Evolutionary conservation across 2,329 filamentous ascomycete species (phyloP).

Genomic region (Myriosclerotinia curreyana): DNA sequence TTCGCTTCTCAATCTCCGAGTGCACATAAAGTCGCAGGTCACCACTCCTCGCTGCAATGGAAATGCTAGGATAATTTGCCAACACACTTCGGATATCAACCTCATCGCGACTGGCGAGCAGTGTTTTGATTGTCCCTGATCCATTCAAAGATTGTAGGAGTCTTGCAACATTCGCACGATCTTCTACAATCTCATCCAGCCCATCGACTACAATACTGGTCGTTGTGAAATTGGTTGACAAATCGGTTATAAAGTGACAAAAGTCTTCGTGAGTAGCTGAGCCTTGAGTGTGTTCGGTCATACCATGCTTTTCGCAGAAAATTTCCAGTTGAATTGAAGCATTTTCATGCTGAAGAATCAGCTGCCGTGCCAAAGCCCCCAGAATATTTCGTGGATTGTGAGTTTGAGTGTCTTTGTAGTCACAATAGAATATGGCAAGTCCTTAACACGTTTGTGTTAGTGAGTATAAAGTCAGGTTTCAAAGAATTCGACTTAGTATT

Average conservation of each 20-base stretch:
- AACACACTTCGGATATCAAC: conserved; percentile 22
- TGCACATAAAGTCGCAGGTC: conserved; percentile 29
- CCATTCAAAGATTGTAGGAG: conserved; percentile 21
- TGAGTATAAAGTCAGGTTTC: not conserved
- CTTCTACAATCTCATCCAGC: conserved; percentile 34
- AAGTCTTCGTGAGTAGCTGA: conserved; percentile 14
- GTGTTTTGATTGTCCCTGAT: conserved; percentile 24
- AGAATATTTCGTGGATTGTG: conserved; percentile 23
- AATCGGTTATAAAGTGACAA: conserved; percentile 8
- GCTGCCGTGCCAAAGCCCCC: conserved; percentile 33
- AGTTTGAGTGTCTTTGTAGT: conserved; percentile 18
- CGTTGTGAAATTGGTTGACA: conserved; percentile 24
- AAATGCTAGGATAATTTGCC: conserved; percentile 15
- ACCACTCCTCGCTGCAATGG: conserved; percentile 26
- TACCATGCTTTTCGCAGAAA: conserved; percentile 15
- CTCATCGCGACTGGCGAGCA: conserved; percentile 26
- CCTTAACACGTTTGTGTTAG: conserved; percentile 18
- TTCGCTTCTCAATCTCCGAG: conserved; percentile 24
- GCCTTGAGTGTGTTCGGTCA: not conserved
- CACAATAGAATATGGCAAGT: conserved; percentile 17
- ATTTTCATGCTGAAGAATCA: conserved; percentile 33
- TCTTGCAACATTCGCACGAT: conserved; percentile 20
- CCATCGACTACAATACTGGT: conserved; percentile 36
- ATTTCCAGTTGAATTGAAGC: conserved; percentile 26
- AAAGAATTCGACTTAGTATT: conserved; percentile 14